Evolutionary conservation across 768 basidiomycete genomes (phyloP).

Genomic region (Pulveroboletus frians): DNA sequence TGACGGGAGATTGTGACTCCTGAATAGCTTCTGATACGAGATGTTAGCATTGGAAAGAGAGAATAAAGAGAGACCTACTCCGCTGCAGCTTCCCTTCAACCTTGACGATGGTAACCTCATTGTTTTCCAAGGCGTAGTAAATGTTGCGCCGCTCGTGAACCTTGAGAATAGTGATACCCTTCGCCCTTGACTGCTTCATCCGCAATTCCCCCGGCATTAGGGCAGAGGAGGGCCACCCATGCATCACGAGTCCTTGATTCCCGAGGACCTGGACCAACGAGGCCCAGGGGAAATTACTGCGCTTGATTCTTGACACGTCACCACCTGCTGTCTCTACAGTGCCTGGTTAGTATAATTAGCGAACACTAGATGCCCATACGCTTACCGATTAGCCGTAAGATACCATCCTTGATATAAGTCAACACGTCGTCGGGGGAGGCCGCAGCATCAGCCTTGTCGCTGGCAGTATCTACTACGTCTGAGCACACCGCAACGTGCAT

Average conservation of each 20-base stretch:
- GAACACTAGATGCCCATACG: too few species aligned
- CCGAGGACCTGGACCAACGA: neutral
- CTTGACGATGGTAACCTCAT: neutral
- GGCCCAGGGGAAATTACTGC: too few species aligned
- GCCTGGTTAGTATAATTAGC: too few species aligned
- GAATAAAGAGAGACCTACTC: too few species aligned
- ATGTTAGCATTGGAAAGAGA: neutral
- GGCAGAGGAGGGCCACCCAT: neutral
- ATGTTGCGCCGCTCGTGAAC: neutral
- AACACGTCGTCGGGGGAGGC: too few species aligned
- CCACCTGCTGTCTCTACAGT: too few species aligned
- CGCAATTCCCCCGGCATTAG: neutral
- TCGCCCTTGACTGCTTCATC: neutral
- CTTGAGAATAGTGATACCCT: conserved; percentile 6
- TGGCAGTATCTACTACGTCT: too few species aligned
- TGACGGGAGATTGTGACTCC: neutral
- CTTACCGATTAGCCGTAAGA: too few species aligned
- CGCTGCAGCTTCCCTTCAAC: neutral
- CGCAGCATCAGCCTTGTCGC: too few species aligned
- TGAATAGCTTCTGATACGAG: neutral
- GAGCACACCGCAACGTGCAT: too few species aligned
- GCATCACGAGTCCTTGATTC: conserved; percentile 1
- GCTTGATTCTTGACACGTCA: too few species aligned
- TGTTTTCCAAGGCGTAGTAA: neutral
- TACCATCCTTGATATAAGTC: too few species aligned